Percentiles rank a stretch among this genome's conserved stretches.
phyloP scores from a whole-genome alignment of 495 filamentous ascomycete genomes.

The Elasticomyces elasticus region DNA sequence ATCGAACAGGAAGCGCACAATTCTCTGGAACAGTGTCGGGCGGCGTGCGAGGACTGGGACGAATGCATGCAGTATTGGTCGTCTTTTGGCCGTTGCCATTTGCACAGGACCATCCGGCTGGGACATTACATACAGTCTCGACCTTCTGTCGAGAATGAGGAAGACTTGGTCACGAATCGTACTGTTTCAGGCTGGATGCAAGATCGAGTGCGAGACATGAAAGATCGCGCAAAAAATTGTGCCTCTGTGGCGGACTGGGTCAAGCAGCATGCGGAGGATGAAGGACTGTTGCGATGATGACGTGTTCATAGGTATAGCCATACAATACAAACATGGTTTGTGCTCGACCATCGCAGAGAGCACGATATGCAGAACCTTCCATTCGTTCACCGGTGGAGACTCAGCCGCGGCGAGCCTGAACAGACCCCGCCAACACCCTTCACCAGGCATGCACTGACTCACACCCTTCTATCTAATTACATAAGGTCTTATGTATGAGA shows the following conservation, averaged over 20 bases:
- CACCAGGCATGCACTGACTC: not conserved
- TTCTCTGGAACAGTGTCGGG: not conserved
- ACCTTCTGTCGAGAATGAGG: not conserved
- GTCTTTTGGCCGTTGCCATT: not conserved
- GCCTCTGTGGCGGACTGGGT: slow-evolving; percentile 1
- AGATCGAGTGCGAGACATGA: slow-evolving; percentile 2
- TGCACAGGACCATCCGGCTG: slow-evolving; percentile 3
- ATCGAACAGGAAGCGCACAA: not conserved
- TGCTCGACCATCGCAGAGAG: too few relatives aligned
- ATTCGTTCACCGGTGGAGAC: not conserved
- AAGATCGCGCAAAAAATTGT: not conserved
- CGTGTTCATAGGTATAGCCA: too few relatives aligned
- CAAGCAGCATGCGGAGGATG: slow-evolving; percentile 1
- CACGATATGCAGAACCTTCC: too few relatives aligned
- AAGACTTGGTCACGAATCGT: not conserved
- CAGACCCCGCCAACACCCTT: not conserved
- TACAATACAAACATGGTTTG: too few relatives aligned
- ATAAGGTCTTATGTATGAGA: too few relatives aligned
- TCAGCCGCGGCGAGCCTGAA: not conserved
- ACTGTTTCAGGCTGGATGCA: not conserved
- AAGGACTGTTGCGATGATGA: not conserved
- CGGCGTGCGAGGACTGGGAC: slow-evolving; percentile 3
- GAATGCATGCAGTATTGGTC: slow-evolving; percentile 6
- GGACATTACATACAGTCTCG: slow-evolving; percentile 2
- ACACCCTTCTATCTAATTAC: too few relatives aligned